Percentiles rank a stretch among this genome's conserved stretches.
Conservation (phyloP, 2,329 filamentous ascomycete genomes). For the Fusarium luffae region DNA sequence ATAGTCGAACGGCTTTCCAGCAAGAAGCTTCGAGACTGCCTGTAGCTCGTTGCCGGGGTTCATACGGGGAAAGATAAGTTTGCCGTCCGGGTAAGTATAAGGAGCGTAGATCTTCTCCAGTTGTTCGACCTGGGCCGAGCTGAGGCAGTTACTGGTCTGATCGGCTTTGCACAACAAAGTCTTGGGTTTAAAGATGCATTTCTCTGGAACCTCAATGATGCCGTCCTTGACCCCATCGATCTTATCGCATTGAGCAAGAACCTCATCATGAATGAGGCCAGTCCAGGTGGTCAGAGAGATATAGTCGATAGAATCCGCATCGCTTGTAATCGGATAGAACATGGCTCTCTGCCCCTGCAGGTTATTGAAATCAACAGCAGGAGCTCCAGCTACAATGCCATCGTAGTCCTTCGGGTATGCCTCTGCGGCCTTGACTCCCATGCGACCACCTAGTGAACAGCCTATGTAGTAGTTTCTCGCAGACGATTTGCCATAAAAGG, state of each 20-base stretch:
- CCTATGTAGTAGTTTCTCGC: slow-evolving; percentile 66
- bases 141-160: slow-evolving; percentile 2
- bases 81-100: slow-evolving; percentile 13
- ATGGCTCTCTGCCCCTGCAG: slow-evolving; percentile 45
- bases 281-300: slow-evolving; percentile 11
- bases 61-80: slow-evolving; percentile 28
- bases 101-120: slow-evolving; percentile 20
- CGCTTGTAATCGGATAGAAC: slow-evolving; percentile 25
- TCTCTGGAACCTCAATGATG: slow-evolving; percentile 59
- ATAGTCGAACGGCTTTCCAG: slow-evolving; percentile 21
- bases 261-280: slow-evolving; percentile 53
- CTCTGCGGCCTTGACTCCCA: slow-evolving; percentile 66
- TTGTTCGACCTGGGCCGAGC: background rate
- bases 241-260: slow-evolving; percentile 62
- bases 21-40: slow-evolving; percentile 14
- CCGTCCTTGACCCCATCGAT: slow-evolving; percentile 61
- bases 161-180: slow-evolving; percentile 50
- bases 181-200: slow-evolving; percentile 58
- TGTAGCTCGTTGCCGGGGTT: slow-evolving; percentile 25
- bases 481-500: slow-evolving; percentile 56
- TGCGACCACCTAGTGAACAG: slow-evolving; percentile 69
- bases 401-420: slow-evolving; percentile 67
- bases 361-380: slow-evolving; percentile 59
- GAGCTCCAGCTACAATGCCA: slow-evolving; percentile 58
- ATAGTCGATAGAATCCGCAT: background rate